Conservation (phyloP, 2,329 filamentous ascomycete genomes). For the Endocalyx cinctus region DNA sequence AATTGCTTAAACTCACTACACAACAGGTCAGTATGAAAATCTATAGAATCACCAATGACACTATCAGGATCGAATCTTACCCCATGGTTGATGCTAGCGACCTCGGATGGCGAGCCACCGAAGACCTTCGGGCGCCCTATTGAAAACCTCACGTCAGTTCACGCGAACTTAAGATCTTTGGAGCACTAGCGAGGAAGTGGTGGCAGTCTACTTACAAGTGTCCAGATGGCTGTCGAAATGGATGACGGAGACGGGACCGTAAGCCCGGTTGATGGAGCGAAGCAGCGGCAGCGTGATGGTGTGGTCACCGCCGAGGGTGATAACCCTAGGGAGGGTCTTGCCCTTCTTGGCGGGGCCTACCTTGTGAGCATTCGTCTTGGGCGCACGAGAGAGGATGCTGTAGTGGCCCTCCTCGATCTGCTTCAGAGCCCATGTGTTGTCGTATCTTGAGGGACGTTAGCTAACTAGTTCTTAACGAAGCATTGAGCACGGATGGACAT, state of each 20-base stretch:
- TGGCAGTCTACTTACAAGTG: constrained; percentile 47
- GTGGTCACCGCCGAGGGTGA: constrained; percentile 67
- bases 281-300: constrained; percentile 58
- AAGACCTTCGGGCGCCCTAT: constrained; percentile 81
- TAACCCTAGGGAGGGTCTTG: constrained; percentile 73
- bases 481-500: too few species aligned
- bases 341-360: constrained; percentile 65
- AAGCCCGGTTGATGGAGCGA: constrained; percentile 55
- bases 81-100: constrained; percentile 77
- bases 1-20: too few species aligned
- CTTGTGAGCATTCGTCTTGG: constrained; percentile 63
- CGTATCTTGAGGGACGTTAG: constrained; percentile 52
- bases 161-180: neutral
- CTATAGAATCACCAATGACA: too few species aligned
- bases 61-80: too few species aligned
- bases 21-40: too few species aligned
- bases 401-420: constrained; percentile 86
- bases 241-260: constrained; percentile 57
- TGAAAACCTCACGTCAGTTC: constrained; percentile 1
- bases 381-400: constrained; percentile 65
- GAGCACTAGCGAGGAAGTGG: constrained; percentile 24
- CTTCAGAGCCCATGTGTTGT: constrained; percentile 74
- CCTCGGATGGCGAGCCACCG: constrained; percentile 71
- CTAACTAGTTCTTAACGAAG: neutral
- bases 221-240: constrained; percentile 63